Conservation (phyloP, 2,329 filamentous ascomycete species). For the Nakataea oryzae region DNA sequence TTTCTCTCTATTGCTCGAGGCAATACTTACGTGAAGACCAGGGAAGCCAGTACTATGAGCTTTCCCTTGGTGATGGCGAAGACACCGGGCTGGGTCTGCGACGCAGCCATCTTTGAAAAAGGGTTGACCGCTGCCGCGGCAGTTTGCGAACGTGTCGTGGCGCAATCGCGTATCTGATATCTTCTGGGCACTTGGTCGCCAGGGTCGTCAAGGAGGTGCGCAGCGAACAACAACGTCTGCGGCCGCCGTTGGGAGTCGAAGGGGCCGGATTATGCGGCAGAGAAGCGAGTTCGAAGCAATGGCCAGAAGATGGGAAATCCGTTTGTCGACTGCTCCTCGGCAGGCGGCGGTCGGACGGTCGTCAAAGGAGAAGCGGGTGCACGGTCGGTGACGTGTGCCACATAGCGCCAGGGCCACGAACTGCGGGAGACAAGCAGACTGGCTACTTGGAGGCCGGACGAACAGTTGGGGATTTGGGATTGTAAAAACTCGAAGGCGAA, state of each 20-base stretch:
- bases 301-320: background rate
- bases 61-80: slow-evolving; percentile 23
- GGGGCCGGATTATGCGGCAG: no score
- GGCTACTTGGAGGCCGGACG: no score
- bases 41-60: slow-evolving; percentile 21
- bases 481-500: no score
- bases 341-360: no score
- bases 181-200: background rate
- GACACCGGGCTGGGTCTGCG: slow-evolving; percentile 10
- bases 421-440: background rate
- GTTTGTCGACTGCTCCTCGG: background rate
- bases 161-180: background rate
- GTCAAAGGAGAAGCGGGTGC: background rate
- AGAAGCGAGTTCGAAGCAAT: background rate
- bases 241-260: background rate
- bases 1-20: background rate
- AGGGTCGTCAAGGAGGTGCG: background rate
- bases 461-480: background rate
- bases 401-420: background rate
- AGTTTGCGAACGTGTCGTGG: background rate
- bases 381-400: background rate
- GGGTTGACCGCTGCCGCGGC: background rate
- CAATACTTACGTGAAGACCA: slow-evolving; percentile 25
- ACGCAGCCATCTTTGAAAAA: slow-evolving; percentile 10
- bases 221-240: background rate